phyloP scores from a whole-genome alignment of 2,329 filamentous ascomycete genomes.

The Fusarium goolgardi region DNA sequence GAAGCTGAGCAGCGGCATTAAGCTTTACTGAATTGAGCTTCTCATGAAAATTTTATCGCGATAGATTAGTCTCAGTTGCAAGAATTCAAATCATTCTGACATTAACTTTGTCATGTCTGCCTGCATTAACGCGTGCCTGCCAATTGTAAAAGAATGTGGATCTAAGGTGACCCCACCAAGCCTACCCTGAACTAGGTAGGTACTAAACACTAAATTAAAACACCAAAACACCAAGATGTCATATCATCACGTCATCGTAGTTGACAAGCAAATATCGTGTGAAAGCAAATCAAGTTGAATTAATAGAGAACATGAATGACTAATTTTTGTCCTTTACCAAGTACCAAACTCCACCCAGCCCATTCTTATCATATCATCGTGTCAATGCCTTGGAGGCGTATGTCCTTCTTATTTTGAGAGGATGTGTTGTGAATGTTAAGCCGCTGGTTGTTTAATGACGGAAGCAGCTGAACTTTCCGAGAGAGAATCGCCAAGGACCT shows the following conservation, averaged over 20 bases:
- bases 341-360: slow-evolving; percentile 24
- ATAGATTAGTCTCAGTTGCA: not conserved
- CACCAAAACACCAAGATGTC: not conserved
- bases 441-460: slow-evolving; percentile 42
- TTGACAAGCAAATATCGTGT: not conserved
- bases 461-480: slow-evolving; percentile 65
- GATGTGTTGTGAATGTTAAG: not conserved
- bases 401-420: not conserved
- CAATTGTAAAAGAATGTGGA: slow-evolving; percentile 4
- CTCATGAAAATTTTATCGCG: not conserved
- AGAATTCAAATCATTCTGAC: slow-evolving; percentile 2
- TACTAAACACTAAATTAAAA: not conserved
- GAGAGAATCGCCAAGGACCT: slow-evolving; percentile 63
- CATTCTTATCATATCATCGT: slow-evolving; percentile 27
- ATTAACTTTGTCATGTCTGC: slow-evolving; percentile 6
- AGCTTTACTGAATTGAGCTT: not conserved
- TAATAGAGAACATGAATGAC: slow-evolving; percentile 4
- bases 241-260: not conserved
- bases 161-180: not conserved
- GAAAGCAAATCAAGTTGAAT: slow-evolving; percentile 14
- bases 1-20: slow-evolving; percentile 75
- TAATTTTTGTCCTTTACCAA: not conserved
- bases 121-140: slow-evolving; percentile 28
- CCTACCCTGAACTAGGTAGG: slow-evolving; percentile 37
- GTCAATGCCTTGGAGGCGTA: not conserved